Percentiles rank a stretch among this genome's conserved stretches.
These are phyloP conservation scores for Penicillium fimorum DNA, from an alignment of 495 filamentous ascomycete species.

Conservation along the genomic window DNA sequence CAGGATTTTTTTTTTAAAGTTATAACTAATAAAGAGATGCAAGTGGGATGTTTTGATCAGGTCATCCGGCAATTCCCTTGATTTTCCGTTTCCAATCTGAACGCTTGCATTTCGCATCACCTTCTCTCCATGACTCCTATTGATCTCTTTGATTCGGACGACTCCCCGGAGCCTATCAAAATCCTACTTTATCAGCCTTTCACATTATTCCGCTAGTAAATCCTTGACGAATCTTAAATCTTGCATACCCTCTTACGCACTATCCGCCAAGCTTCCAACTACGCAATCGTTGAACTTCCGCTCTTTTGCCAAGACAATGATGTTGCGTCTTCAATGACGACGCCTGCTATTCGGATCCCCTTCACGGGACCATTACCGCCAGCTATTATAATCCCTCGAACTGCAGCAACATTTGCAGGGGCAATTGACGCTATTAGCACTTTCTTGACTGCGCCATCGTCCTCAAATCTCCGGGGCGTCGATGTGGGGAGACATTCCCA, in stretches of 20 bases:
- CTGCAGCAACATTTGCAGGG: slow-evolving; percentile 64
- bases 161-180: background rate
- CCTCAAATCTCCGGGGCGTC: slow-evolving; percentile 45
- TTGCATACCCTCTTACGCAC: background rate
- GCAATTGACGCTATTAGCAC: slow-evolving; percentile 71
- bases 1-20: background rate
- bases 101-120: slow-evolving; percentile 5
- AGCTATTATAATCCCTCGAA: slow-evolving; percentile 68
- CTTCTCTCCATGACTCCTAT: slow-evolving; percentile 2
- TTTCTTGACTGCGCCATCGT: slow-evolving; percentile 65
- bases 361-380: slow-evolving; percentile 83
- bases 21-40: background rate
- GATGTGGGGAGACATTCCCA: slow-evolving; percentile 47
- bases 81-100: slow-evolving; percentile 12
- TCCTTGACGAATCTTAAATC: background rate
- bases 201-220: background rate
- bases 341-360: slow-evolving; percentile 79
- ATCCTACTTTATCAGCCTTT: background rate
- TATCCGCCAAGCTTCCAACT: slow-evolving; percentile 6
- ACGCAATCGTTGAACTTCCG: slow-evolving; percentile 9
- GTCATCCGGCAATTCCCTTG: slow-evolving; percentile 31
- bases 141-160: background rate
- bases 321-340: slow-evolving; percentile 54
- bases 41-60: slow-evolving; percentile 20
- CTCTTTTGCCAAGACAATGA: slow-evolving; percentile 12